Evolutionary conservation across 1,284 basidiomycete genomes (phyloP), one percentile per base, ranked within the genome.

Genomic region (Gymnopus androsaceus): DNA sequence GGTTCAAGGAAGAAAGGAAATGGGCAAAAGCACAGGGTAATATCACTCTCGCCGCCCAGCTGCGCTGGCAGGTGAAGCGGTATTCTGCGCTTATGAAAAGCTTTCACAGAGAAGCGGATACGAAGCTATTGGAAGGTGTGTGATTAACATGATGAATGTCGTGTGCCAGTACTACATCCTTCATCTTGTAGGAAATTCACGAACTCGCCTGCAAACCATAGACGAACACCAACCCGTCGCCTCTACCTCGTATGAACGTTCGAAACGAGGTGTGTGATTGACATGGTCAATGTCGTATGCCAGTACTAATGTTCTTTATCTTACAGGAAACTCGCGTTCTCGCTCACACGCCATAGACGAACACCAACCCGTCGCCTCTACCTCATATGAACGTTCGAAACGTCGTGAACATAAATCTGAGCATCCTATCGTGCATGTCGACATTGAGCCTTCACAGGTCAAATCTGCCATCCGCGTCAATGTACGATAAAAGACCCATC

Each of bases 21-120:
- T 92, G 90, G 90, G 90, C 90, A 2, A 66, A 85, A 49, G 86
- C 87, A 27, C 82, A 87, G 67, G 88, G 88, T 0, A 90, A 92
- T 66, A 63, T 73, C 41, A 84, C 86, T 12, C 80, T 88, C 42
- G 90, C 88, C 19, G 75, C 79, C 25, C 85, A 92, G 73, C 83
- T 92, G 76, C 84, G 83, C 61, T 90, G 87, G 85, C 87, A 90
- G 67, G 87, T 90, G 56, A 86, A 87, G 71, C 80, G 85, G 19
- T 92, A 89, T 67, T 82, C 86, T 31, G 82, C 85, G 21, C 74
- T 92, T 58, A 89, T 88, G 79, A 84, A 90, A 68, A 89, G 87
- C 62, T 91, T 88, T 65, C 84, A 85, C 60, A 76, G 82, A 51
- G 88, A 92, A 69, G 89, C 90, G 34, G 90, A 91, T 60, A 69